A percentile compares a stretch with the other conserved stretches of the same genome.
These are phyloP conservation scores for Hibiscus trionum DNA, from an alignment of 345 rosid species.

Conservation along the genomic window DNA sequence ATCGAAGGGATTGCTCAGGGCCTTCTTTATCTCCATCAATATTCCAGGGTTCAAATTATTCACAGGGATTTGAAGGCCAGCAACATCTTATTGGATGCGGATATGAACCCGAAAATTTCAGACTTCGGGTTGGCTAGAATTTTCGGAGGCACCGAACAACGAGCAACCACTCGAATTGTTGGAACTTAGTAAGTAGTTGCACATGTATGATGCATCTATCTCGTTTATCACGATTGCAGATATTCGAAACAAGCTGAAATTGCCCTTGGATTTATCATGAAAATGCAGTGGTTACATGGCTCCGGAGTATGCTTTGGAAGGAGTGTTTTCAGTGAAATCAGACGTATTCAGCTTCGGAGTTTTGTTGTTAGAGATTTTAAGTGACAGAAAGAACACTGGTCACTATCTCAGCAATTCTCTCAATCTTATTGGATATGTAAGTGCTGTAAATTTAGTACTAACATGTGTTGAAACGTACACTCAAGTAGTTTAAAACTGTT, in stretches of 20 bases:
- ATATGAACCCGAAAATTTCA: slow-evolving; percentile 13
- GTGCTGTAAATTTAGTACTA: background rate
- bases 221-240: background rate
- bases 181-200: slow-evolving; percentile 9
- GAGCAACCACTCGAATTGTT: slow-evolving; percentile 7
- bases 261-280: background rate
- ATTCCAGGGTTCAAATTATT: slow-evolving; percentile 10
- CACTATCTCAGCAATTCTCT: background rate
- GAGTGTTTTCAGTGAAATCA: slow-evolving; percentile 10
- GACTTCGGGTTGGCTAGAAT: slow-evolving; percentile 14
- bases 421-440: slow-evolving; percentile 8
- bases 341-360: slow-evolving; percentile 14
- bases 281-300: slow-evolving; percentile 13
- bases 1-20: slow-evolving; percentile 15
- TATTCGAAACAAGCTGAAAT: background rate
- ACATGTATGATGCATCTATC: background rate
- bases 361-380: slow-evolving; percentile 13
- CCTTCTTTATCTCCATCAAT: slow-evolving; percentile 12
- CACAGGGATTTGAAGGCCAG: slow-evolving; percentile 19
- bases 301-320: slow-evolving; percentile 8
- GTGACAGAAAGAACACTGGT: slow-evolving; percentile 8
- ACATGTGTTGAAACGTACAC: background rate
- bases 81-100: slow-evolving; percentile 7
- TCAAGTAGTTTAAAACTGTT: background rate
- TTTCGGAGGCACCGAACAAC: background rate